Percentiles rank a stretch among this genome's conserved stretches.
Evolutionary conservation across 2,329 filamentous ascomycete genomes (phyloP).

Genomic region (Coleophoma crateriformis): DNA sequence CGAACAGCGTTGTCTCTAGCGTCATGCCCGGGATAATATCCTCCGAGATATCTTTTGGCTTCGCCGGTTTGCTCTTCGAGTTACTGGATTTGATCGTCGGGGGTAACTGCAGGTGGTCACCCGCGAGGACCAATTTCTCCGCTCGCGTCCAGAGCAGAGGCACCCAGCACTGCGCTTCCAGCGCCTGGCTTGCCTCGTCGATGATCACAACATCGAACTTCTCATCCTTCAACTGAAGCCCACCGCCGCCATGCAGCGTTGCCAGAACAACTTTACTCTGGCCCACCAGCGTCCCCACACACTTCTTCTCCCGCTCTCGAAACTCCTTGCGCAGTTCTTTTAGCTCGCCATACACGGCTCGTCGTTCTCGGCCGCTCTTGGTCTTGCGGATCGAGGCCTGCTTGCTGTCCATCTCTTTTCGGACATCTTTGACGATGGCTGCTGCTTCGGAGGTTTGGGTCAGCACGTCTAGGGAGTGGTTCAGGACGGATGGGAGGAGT

Average conservation of each 20-base stretch:
- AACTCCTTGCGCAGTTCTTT: conserved; percentile 85
- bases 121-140: conserved; percentile 82
- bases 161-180: conserved; percentile 98
- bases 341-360: conserved; percentile 77
- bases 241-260: conserved; percentile 87
- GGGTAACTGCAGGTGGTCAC: conserved; percentile 89
- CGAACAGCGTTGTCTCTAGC: conserved; percentile 89
- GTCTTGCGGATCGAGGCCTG: conserved; percentile 87
- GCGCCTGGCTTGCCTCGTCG: conserved; percentile 90
- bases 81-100: conserved; percentile 86
- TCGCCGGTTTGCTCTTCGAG: conserved; percentile 32
- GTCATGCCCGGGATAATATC: conserved; percentile 47
- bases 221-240: conserved; percentile 73
- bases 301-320: conserved; percentile 75
- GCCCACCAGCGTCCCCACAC: conserved; percentile 68
- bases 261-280: conserved; percentile 84
- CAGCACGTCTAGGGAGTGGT: conserved; percentile 85
- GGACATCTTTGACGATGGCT: conserved; percentile 81
- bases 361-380: conserved; percentile 70
- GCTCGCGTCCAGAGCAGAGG: conserved; percentile 62
- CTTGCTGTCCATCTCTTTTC: conserved; percentile 88
- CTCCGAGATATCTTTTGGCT: conserved; percentile 26
- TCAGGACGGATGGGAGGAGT: conserved; percentile 79
- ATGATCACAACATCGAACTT: conserved; percentile 92
- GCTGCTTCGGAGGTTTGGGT: conserved; percentile 88